Evolutionary conservation across 2,329 filamentous ascomycete species (phyloP), one percentile per base, ranked within the genome.

Genomic region (Berkeleyomyces rouxiae): DNA sequence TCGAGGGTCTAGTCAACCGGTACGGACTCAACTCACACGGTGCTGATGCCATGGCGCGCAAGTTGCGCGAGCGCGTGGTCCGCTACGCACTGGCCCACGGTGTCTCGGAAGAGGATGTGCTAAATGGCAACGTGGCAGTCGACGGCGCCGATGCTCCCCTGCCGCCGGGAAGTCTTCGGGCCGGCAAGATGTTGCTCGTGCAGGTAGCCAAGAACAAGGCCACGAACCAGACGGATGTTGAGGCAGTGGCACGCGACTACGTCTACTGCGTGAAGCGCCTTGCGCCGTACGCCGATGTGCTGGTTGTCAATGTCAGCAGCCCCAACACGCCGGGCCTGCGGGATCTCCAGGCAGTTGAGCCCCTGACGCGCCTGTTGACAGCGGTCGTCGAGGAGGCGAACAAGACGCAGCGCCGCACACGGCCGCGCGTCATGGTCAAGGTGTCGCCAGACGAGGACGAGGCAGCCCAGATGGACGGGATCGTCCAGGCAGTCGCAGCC

Each of bases 281-380:
- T 44, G 93, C 87, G 3, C 86, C 81, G 59, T 99, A 96, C 71
- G 90, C 93, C 9, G 93, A 99, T 70, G 87, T 99, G 43, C 76
- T 99, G n/a, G 92, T 97, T 6, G 93, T 99, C 70, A 99, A 99
- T 69, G 93, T 99, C 59, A 96, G 90, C 70, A 95, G 88, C 68
- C 93, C 93, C 33, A 99, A 99, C 75, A 97, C 92, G 0, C 92
- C 92, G 0, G 92, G 93, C 0, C 79, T 97, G 58, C 83, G 93
- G 33, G 87, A 90, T 63, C 77, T 99, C 44, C 93, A 99, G 74
- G 87, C 88, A 2, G 82, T 85, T 0, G 90, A 87, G 67, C 92
- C 91, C 0, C 76, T 99, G 63, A 92, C 90, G 1, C 78, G 82
- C 49, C 86, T 99, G 57, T 76, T 99, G 47, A 82, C 79, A 7